Evolutionary conservation across 2,329 filamentous ascomycete species (phyloP), one percentile per base, ranked within the genome.

Genomic region (Phialemoniopsis sp.): DNA sequence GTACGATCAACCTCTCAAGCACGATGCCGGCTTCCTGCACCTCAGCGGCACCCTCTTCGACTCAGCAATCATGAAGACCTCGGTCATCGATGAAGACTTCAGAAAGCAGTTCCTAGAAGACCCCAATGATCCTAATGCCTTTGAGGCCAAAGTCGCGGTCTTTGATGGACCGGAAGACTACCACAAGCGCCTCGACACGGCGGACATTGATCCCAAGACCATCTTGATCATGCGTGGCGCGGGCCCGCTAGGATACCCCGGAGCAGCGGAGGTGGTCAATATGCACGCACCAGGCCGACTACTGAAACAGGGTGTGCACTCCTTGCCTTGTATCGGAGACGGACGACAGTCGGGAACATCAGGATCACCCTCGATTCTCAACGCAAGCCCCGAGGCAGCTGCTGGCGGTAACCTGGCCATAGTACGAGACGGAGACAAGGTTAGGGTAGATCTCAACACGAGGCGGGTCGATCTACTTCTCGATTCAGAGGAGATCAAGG

Each of bases 261-360:
- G 69, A 12, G 67, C 70, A 1, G 69, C 70, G 4, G 69, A 74
- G 45, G 70, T 73, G 15, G 70, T 74, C 41, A 73, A 74, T 51
- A 73, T 73, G 68, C 67, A 68, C 37, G 64, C 69, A 18, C 70
- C 70, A 2, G 60, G 57, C 18, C 57, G 62, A 37, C 57, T 73
- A 5, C 47, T 73, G 32, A 63, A 62, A 44, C 51, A 68, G 49
- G 67, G 73, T 37, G 53, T 75, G 42, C 51, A 61, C 45, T 59
- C 69, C 34, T 53, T 77, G 35, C 65, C 67, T 8, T 74, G 70
- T 41, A 70, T 78, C 42, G 73, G 73, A 7, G 73, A 78, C 47
- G 73, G 73, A 2, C 58, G 73, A 34, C 73, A 77, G 49, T 75
- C 70, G 8, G 73, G 73, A 26, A 78, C 73, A 3, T 76, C 72